Percentiles rank a stretch among this genome's conserved stretches.
Evolutionary conservation across 208 protist genomes (phyloP).

Genomic region (Trypanosoma scelopori): DNA sequence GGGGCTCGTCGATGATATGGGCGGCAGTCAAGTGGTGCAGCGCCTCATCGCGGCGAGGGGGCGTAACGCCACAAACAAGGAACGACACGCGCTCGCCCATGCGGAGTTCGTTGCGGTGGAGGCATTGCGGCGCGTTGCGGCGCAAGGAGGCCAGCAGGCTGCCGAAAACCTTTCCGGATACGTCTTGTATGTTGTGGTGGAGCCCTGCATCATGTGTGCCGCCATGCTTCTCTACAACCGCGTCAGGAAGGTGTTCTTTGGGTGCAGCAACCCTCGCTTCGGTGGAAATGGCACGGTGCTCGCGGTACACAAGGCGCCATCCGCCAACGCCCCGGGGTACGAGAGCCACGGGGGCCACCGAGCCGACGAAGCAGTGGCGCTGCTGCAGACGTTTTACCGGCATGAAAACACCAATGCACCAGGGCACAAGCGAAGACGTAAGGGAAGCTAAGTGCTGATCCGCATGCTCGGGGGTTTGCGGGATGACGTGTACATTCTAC

Average conservation of each 20-base stretch:
- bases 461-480: background rate
- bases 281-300: conserved; percentile 94
- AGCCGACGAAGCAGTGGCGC: conserved; percentile 51
- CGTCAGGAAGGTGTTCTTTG: conserved; percentile 87
- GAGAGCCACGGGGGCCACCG: conserved; percentile 66
- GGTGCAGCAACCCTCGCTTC: conserved; percentile 93
- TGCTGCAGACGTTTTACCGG: conserved; percentile 84
- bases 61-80: conserved; percentile 91
- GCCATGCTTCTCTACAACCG: conserved; percentile 79
- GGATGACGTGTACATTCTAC: no score
- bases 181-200: conserved; percentile 93
- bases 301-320: conserved; percentile 40
- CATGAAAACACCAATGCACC: conserved; percentile 80
- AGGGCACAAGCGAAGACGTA: conserved; percentile 62
- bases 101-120: conserved; percentile 88
- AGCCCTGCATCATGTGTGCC: conserved; percentile 97
- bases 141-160: background rate
- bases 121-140: conserved; percentile 25
- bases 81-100: conserved; percentile 84
- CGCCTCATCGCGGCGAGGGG: conserved; percentile 37
- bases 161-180: conserved; percentile 50
- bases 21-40: background rate
- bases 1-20: background rate
- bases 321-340: conserved; percentile 31
- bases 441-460: conserved; percentile 18